A percentile compares a stretch with the other conserved stretches of the same genome.
phyloP scores from a whole-genome alignment of 2,329 filamentous ascomycete genomes.

The Polychaeton citri region DNA sequence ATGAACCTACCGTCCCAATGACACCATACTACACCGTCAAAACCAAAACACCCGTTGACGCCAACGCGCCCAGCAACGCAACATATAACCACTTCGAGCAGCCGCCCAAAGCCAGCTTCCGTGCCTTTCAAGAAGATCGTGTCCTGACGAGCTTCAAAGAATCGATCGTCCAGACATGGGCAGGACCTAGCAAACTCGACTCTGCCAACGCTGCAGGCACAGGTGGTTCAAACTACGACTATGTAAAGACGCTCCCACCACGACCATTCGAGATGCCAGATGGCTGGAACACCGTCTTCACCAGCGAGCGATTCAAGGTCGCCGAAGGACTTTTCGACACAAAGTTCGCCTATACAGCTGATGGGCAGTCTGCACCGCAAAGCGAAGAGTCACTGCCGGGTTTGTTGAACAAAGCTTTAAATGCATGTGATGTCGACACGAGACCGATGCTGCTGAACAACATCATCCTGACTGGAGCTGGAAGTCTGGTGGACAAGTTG shows the following conservation, averaged over 20 bases:
- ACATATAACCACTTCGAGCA: slow-evolving; percentile 56
- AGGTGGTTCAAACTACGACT: slow-evolving; percentile 58
- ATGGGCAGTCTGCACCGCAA: slow-evolving; percentile 40
- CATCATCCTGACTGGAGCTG: slow-evolving; percentile 83
- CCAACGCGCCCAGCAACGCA: slow-evolving; percentile 64
- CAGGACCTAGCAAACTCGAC: slow-evolving; percentile 56
- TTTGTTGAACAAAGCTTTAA: slow-evolving; percentile 64
- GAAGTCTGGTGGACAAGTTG: slow-evolving; percentile 78
- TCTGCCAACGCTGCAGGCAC: slow-evolving; percentile 25
- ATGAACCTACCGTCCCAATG: slow-evolving; percentile 57
- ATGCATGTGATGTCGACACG: slow-evolving; percentile 76
- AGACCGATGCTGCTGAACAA: slow-evolving; percentile 73
- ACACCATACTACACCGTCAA: slow-evolving; percentile 79
- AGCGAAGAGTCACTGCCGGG: slow-evolving; percentile 64
- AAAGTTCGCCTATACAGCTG: slow-evolving; percentile 49
- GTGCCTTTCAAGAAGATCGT: slow-evolving; percentile 76
- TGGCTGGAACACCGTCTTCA: slow-evolving; percentile 91
- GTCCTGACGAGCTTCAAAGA: slow-evolving; percentile 95
- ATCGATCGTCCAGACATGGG: slow-evolving; percentile 89
- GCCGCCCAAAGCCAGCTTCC: slow-evolving; percentile 56
- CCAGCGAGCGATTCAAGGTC: slow-evolving; percentile 71
- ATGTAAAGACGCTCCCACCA: slow-evolving; percentile 57
- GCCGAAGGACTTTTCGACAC: slow-evolving; percentile 88
- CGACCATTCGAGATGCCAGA: slow-evolving; percentile 95
- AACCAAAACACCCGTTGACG: slow-evolving; percentile 79